phyloP scores from a whole-genome alignment of 306 rosid genomes.

The Medicago lupulina region DNA sequence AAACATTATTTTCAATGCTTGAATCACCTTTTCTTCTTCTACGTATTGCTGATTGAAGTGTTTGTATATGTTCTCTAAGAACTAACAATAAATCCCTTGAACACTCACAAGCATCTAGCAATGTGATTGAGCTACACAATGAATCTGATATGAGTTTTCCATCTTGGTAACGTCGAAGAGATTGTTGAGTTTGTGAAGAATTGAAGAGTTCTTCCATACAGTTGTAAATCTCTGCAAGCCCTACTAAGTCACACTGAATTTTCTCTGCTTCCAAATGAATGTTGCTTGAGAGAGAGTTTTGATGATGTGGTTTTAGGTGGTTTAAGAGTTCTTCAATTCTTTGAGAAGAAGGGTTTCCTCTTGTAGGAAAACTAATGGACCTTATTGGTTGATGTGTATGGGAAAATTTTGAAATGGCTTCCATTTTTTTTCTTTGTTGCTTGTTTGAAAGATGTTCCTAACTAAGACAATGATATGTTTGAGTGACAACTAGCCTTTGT shows the following conservation, averaged over 20 bases:
- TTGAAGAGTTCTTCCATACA: slow-evolving; percentile 65
- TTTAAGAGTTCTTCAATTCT: slow-evolving; percentile 59
- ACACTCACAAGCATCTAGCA: slow-evolving; percentile 66
- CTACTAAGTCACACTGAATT: slow-evolving; percentile 55
- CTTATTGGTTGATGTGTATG: slow-evolving; percentile 60
- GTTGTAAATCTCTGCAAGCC: slow-evolving; percentile 63
- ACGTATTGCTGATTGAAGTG: slow-evolving; percentile 67
- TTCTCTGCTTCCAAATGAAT: slow-evolving; percentile 45
- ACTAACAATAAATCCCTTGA: slow-evolving; percentile 56
- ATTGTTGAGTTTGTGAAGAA: slow-evolving; percentile 60
- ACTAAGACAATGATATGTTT: slow-evolving; percentile 40
- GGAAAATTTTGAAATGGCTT: slow-evolving; percentile 34
- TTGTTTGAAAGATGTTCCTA: slow-evolving; percentile 24
- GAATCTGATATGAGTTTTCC: slow-evolving; percentile 55
- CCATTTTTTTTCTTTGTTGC: slow-evolving; percentile 43
- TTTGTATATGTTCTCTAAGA: slow-evolving; percentile 65
- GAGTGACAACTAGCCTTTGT: slow-evolving; percentile 30
- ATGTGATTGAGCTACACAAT: slow-evolving; percentile 56
- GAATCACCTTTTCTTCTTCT: slow-evolving; percentile 64
- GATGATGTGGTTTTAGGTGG: slow-evolving; percentile 51
- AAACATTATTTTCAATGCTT: slow-evolving; percentile 54
- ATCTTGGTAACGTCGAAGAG: slow-evolving; percentile 52
- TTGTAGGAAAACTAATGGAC: slow-evolving; percentile 81
- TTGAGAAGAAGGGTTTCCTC: slow-evolving; percentile 57
- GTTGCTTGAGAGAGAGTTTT: slow-evolving; percentile 37